Evolutionary conservation across 495 filamentous ascomycete genomes (phyloP), one percentile per base, ranked within the genome.

Genomic region (Trichoderma gamsii): DNA sequence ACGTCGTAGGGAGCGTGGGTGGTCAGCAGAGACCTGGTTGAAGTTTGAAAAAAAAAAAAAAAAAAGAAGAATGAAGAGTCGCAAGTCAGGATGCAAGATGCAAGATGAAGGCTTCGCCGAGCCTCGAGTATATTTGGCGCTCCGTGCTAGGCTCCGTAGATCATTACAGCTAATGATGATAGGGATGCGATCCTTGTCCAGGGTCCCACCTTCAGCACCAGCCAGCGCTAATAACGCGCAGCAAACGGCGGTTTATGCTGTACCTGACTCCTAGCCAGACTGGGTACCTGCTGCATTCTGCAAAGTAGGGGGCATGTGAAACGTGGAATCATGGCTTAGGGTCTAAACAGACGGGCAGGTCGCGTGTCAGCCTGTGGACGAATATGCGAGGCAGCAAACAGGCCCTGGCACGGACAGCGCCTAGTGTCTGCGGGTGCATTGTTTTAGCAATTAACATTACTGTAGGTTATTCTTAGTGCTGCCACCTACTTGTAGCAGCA

Each of bases 231-330:
- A 32, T 61, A 61, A 61, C 56, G 23, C 27, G 27, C 23, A 13
- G 11, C 56, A 61, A 29, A 15, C 11, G 13, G 35, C 35, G 4
- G 35, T 38, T 13, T 23, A 23, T 61, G 27, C 27, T 61, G 27
- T 61, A 25, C 56, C 25, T 9, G 16, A 25, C 25, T 27, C 23
- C 56, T 61, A 61, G 56, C 25, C n/a, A 11, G 25, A 23, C 25
- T 61, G 56, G 56, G 56, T 29, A 61, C 56, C 56, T 61, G 56
- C 56, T 61, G 8, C 56, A 61, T 32, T 32, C 56, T 61, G 56
- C 56, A 61, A 61, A 61, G 27, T 27, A 61, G 27, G 56, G 56
- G 56, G 56, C 7, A 61, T 61, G 27, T 61, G 56, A 61, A 61
- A 61, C 56, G n/a, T 32, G 9, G 56, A 61, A 16, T 15, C 4